Conservation (phyloP, 1,284 basidiomycete species). For the Xerocomus minutiporus region DNA sequence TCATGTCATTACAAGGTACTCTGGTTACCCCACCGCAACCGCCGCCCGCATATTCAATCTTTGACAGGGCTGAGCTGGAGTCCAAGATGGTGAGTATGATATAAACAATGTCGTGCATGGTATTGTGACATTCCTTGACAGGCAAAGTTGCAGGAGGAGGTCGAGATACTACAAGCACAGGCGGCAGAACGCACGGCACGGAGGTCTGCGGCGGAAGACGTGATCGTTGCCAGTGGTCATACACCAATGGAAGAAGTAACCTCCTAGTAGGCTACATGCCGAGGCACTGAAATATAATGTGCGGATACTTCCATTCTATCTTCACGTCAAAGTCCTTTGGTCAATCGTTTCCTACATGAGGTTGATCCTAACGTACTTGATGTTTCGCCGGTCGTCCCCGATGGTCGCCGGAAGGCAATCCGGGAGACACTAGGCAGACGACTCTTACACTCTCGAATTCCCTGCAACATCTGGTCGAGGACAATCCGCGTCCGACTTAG, state of each 20-base stretch:
- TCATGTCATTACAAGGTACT: conserved; percentile 36
- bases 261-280: conserved; percentile 6
- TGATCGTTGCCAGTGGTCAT: conserved; percentile 31
- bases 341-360: not conserved
- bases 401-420: not conserved
- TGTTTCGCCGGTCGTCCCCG: not conserved
- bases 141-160: conserved; percentile 28
- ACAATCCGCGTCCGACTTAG: no score
- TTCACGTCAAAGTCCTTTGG: not conserved
- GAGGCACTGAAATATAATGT: not conserved
- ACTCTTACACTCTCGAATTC: not conserved
- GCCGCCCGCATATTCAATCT: conserved; percentile 54
- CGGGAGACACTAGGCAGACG: not conserved
- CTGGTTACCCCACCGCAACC: conserved; percentile 38
- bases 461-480: no score
- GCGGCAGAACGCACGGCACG: conserved; percentile 34
- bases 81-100: conserved; percentile 48
- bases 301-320: not conserved
- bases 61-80: conserved; percentile 56
- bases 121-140: conserved; percentile 6
- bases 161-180: conserved; percentile 25
- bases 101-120: not conserved
- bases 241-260: conserved; percentile 34
- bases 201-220: conserved; percentile 29
- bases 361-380: not conserved